These are phyloP conservation scores for Trypanosoma theileri DNA, from an alignment of 208 protist species.

Conservation along the genomic window DNA sequence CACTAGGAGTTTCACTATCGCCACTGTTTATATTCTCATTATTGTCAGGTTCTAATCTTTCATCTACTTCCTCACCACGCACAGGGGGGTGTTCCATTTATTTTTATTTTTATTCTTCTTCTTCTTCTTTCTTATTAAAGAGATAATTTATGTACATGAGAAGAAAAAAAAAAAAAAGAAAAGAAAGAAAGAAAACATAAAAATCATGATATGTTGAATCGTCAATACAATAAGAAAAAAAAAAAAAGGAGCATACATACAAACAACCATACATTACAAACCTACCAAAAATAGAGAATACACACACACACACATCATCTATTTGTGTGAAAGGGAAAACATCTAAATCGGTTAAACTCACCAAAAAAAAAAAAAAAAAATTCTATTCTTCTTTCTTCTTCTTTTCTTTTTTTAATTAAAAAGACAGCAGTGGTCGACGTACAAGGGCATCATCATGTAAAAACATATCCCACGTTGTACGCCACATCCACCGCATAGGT, in stretches of 20 bases:
- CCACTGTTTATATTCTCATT: conserved; percentile 4
- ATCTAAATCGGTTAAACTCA: not conserved
- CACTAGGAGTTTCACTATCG: conserved; percentile 6
- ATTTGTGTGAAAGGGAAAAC: too few species aligned
- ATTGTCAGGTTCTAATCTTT: not conserved
- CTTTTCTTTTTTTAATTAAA: conserved; percentile 29
- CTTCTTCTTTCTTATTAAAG: not conserved
- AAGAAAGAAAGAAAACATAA: too few species aligned
- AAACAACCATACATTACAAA: too few species aligned
- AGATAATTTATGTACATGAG: not conserved
- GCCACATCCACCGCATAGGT: conserved; percentile 49
- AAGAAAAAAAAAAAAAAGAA: too few species aligned
- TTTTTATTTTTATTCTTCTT: not conserved
- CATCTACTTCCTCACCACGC: conserved; percentile 1
- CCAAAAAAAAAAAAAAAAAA: not conserved
- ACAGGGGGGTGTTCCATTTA: conserved; percentile 7
- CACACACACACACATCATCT: too few species aligned
- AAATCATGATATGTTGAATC: too few species aligned
- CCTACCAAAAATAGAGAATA: too few species aligned
- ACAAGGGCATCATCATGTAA: conserved; percentile 59
- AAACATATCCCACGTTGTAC: conserved; percentile 47
- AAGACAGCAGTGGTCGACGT: conserved; percentile 51
- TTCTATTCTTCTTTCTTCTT: not conserved
- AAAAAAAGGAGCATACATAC: too few species aligned
- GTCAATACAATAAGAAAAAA: too few species aligned